Evolutionary conservation across 2,329 filamentous ascomycete genomes (phyloP).

Genomic region (Cercospora zeae-maydis): DNA sequence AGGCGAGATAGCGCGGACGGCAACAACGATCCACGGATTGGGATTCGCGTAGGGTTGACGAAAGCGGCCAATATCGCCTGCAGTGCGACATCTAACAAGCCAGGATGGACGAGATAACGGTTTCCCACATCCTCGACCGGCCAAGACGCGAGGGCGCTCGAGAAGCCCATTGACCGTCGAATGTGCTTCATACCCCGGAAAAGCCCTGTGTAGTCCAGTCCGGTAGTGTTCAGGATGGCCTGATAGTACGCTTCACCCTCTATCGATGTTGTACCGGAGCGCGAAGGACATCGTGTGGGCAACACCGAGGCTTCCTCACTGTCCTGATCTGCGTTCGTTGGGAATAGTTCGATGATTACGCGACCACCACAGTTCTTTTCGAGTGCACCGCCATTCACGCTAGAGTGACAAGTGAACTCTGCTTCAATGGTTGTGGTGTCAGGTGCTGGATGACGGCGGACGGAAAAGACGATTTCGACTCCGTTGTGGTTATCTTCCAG

Average conservation of each 20-base stretch:
- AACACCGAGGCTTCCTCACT: neutral
- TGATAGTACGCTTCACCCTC: constrained; percentile 22
- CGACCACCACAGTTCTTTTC: constrained; percentile 20
- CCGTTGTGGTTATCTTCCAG: constrained; percentile 19
- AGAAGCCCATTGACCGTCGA: constrained; percentile 19
- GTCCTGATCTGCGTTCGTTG: neutral
- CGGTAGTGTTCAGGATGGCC: constrained; percentile 20
- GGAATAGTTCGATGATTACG: constrained; percentile 17
- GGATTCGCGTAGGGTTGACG: constrained; percentile 27
- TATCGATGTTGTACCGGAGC: constrained; percentile 22
- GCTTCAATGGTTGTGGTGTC: constrained; percentile 38
- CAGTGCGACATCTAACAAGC: constrained; percentile 33
- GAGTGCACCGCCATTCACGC: constrained; percentile 14
- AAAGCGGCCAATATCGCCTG: constrained; percentile 35
- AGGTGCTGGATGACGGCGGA: constrained; percentile 21
- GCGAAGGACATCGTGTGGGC: constrained; percentile 17
- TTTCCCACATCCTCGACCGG: constrained; percentile 18
- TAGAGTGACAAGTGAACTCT: constrained; percentile 17
- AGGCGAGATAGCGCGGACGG: constrained; percentile 20
- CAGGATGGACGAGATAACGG: constrained; percentile 31
- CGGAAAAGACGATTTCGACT: constrained; percentile 31
- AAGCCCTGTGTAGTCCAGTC: constrained; percentile 20
- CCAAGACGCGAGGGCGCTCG: constrained; percentile 19
- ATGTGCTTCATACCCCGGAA: constrained; percentile 22
- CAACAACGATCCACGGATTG: constrained; percentile 20